Percentiles rank a stretch among this genome's conserved stretches.
Conservation (phyloP, 176 grass and related monocot genomes). For the Juncus effusus region DNA sequence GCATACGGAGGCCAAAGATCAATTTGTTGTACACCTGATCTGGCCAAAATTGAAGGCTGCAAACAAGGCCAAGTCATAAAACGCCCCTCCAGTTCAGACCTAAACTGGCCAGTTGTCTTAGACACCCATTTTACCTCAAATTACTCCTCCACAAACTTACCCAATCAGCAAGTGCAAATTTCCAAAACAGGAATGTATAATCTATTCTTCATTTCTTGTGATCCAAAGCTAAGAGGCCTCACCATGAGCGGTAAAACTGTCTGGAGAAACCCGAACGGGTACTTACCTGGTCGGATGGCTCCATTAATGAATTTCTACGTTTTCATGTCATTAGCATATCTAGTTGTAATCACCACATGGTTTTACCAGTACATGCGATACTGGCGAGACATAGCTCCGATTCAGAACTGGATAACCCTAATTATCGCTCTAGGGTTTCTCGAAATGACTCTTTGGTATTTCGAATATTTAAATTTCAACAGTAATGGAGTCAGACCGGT, state of each 20-base stretch:
- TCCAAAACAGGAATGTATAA: constrained; percentile 99
- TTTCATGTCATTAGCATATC: constrained; percentile 83
- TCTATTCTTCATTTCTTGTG: constrained; percentile 96
- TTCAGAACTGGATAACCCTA: constrained; percentile 95
- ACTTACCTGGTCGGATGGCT: constrained; percentile 86
- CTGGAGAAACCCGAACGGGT: constrained; percentile 93
- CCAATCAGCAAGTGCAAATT: constrained; percentile 42
- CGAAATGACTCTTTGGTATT: constrained; percentile 99
- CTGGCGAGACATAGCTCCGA: constrained; percentile 90
- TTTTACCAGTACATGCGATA: constrained; percentile 88
- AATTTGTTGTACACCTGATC: constrained; percentile 97
- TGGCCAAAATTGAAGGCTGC: constrained; percentile 89
- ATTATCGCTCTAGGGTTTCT: constrained; percentile 92
- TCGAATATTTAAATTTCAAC: constrained; percentile 96
- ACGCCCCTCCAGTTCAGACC: constrained; percentile 64
- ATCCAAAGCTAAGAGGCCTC: constrained; percentile 90
- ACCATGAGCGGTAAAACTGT: constrained; percentile 95
- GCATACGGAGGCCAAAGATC: constrained; percentile 93
- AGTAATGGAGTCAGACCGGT: constrained; percentile 70
- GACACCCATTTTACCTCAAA: constrained; percentile 73
- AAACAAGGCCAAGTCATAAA: constrained; percentile 95
- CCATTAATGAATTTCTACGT: constrained; percentile 89
- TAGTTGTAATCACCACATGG: constrained; percentile 68
- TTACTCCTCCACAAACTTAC: constrained; percentile 50
- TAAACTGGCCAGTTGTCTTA: constrained; percentile 66